phyloP scores from a whole-genome alignment of 2,329 filamentous ascomycete species.

The Magnaporthiopsis rhizophila region DNA sequence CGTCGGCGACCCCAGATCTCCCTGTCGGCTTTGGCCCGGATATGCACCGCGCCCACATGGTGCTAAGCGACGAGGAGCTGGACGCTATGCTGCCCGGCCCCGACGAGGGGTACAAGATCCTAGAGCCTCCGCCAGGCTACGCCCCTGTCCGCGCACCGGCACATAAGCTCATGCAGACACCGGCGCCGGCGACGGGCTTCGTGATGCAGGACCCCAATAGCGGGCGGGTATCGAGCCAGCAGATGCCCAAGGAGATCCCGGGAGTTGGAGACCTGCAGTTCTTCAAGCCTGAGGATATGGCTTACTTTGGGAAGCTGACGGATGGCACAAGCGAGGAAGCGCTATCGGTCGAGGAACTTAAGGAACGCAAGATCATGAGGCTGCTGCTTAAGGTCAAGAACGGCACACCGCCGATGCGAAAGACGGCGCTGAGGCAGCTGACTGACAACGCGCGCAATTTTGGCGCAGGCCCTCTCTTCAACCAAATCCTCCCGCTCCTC shows the following conservation, averaged over 20 bases:
- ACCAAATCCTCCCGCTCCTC: slow-evolving; percentile 90
- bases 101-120: slow-evolving; percentile 83
- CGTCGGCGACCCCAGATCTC: slow-evolving; percentile 35
- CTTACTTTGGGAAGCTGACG: slow-evolving; percentile 95
- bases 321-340: slow-evolving; percentile 88
- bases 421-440: slow-evolving; percentile 92
- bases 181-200: slow-evolving; percentile 74
- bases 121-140: slow-evolving; percentile 87
- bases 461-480: slow-evolving; percentile 87
- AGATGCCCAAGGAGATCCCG: slow-evolving; percentile 89
- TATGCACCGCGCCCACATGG: slow-evolving; percentile 64
- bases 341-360: slow-evolving; percentile 88
- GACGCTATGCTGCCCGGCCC: slow-evolving; percentile 84
- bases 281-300: slow-evolving; percentile 98
- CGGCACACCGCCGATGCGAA: slow-evolving; percentile 95
- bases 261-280: slow-evolving; percentile 95
- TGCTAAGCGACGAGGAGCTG: slow-evolving; percentile 88
- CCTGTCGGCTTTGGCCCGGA: slow-evolving; percentile 69
- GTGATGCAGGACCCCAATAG: slow-evolving; percentile 97
- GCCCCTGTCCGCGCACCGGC: slow-evolving; percentile 72
- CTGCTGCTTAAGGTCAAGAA: slow-evolving; percentile 98
- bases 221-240: slow-evolving; percentile 73
- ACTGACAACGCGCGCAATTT: slow-evolving; percentile 97
- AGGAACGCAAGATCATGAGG: slow-evolving; percentile 98
- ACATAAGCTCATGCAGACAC: slow-evolving; percentile 66